phyloP scores from a whole-genome alignment of 768 basidiomycete genomes.

The Calocera viscosa region DNA sequence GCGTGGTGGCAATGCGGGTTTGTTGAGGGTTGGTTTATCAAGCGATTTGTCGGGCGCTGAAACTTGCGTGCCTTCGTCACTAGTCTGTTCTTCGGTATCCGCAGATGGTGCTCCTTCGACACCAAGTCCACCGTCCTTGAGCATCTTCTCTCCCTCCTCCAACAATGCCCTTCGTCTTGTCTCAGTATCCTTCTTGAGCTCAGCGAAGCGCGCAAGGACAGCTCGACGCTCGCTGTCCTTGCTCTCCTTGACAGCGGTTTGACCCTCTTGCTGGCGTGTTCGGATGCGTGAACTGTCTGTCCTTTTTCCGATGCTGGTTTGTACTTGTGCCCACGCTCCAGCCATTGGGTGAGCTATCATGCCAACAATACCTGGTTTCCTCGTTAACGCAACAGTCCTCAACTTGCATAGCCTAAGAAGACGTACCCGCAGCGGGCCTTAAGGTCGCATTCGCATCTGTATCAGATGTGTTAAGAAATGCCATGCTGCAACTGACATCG shows the following conservation, averaged over 20 bases:
- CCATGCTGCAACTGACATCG: background rate
- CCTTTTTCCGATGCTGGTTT: slow-evolving; percentile 23
- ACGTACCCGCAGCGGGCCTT: slow-evolving; percentile 24
- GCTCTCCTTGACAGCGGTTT: background rate
- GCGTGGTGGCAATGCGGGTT: slow-evolving; percentile 16
- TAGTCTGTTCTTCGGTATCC: background rate
- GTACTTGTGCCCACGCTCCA: slow-evolving; percentile 32
- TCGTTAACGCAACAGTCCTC: too few relatives aligned
- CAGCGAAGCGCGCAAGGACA: slow-evolving; percentile 2
- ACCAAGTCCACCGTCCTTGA: background rate
- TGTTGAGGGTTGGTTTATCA: too few relatives aligned
- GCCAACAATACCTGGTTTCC: slow-evolving; percentile 17
- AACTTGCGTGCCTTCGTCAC: background rate
- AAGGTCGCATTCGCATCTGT: slow-evolving; percentile 27
- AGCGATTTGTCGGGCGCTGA: too few relatives aligned
- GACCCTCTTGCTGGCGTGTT: background rate
- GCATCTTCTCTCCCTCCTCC: slow-evolving; percentile 1
- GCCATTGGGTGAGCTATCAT: slow-evolving; percentile 27
- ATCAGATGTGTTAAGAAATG: slow-evolving; percentile 4
- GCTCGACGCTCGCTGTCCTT: background rate
- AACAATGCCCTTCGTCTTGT: slow-evolving; percentile 8
- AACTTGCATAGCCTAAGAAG: too few relatives aligned
- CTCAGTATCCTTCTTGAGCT: background rate
- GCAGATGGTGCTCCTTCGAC: background rate
- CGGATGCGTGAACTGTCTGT: background rate